These are phyloP conservation scores for Fomitopsis betulina DNA, from an alignment of 1,284 basidiomycete species.

Conservation along the genomic window DNA sequence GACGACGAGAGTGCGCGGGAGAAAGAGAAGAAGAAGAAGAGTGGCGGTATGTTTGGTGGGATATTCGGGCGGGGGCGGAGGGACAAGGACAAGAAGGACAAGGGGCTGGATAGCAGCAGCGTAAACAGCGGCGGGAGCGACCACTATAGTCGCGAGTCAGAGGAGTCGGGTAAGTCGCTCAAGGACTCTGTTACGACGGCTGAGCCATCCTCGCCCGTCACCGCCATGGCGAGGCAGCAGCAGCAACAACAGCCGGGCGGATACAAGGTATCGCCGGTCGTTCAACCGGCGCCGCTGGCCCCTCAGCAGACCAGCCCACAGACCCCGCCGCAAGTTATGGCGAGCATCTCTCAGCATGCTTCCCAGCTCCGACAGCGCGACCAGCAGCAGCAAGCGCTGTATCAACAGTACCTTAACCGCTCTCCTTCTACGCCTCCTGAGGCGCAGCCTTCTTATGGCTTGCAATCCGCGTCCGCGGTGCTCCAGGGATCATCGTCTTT, in stretches of 20 bases:
- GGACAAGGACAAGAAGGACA: conserved; percentile 57
- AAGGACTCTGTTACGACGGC: conserved; percentile 7
- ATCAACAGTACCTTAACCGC: conserved; percentile 82
- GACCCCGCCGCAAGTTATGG: conserved; percentile 15
- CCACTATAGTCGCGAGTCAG: conserved; percentile 35
- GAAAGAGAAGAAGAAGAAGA: conserved; percentile 63
- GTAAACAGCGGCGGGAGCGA: conserved; percentile 19
- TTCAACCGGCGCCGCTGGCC: conserved; percentile 22
- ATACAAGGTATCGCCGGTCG: conserved; percentile 28
- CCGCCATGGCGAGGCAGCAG: conserved; percentile 37
- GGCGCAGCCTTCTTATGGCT: conserved; percentile 61
- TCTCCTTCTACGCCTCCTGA: conserved; percentile 76
- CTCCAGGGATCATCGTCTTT: conserved; percentile 42
- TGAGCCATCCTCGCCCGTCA: conserved; percentile 35
- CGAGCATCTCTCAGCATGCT: conserved; percentile 38
- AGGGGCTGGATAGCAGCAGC: conserved; percentile 17
- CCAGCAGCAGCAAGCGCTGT: conserved; percentile 83
- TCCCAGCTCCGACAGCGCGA: conserved; percentile 81
- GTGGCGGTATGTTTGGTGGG: conserved; percentile 63
- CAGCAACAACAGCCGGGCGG: conserved; percentile 27
- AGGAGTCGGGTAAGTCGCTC: conserved; percentile 50
- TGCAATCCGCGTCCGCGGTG: conserved; percentile 59
- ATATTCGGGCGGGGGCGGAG: conserved; percentile 78
- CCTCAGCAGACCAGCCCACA: conserved; percentile 16
- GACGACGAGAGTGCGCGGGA: conserved; percentile 44